Conservation (phyloP, 768 basidiomycete genomes). For the Cyathus striatus region DNA sequence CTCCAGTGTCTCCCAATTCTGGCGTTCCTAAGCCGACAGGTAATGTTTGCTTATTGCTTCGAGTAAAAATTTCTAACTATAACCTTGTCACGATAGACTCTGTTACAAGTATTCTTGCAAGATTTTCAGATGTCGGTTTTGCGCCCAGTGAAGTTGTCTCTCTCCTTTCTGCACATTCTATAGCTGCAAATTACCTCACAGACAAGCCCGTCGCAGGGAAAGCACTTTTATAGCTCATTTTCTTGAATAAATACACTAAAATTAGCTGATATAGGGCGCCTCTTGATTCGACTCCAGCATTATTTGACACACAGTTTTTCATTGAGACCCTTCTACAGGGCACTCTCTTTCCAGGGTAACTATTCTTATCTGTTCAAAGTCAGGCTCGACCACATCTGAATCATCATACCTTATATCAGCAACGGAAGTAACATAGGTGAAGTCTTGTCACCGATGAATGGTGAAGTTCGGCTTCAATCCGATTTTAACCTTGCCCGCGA, state of each 20-base stretch:
- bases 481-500: neutral
- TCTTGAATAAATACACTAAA: neutral
- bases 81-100: conserved; percentile 2
- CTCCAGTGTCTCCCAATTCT: conserved; percentile 5
- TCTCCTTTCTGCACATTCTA: conserved; percentile 9
- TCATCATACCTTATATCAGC: no score
- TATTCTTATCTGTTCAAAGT: neutral
- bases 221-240: neutral
- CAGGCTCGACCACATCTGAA: no score
- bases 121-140: conserved; percentile 13
- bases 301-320: neutral
- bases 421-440: neutral
- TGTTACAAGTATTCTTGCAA: conserved; percentile 9
- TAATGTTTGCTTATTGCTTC: neutral
- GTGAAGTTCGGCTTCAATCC: no score
- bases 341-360: neutral
- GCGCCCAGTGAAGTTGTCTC: conserved; percentile 9
- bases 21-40: conserved; percentile 14
- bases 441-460: neutral
- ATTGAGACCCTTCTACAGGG: neutral
- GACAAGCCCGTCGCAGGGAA: conserved; percentile 3
- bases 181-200: conserved; percentile 11
- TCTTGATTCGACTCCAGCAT: neutral
- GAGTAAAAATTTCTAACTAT: neutral
- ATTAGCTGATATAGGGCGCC: neutral